phyloP scores from a whole-genome alignment of 805 yeast species.

The Lachancea cidri region DNA sequence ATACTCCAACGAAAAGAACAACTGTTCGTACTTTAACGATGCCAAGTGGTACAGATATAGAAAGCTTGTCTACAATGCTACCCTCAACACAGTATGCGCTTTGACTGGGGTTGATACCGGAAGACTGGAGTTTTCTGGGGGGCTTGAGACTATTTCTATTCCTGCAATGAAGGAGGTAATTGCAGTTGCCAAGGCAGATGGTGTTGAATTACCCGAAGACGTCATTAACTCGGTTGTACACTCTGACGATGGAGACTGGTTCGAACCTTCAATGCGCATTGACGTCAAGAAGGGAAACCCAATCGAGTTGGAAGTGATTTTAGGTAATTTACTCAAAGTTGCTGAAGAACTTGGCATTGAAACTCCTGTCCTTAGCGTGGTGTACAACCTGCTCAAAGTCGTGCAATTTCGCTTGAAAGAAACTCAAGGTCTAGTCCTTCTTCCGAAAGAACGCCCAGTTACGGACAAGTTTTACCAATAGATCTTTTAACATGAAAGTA shows the following conservation, averaged over 20 bases:
- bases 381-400: conserved; percentile 55
- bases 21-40: conserved; percentile 37
- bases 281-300: conserved; percentile 60
- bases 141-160: conserved; percentile 34
- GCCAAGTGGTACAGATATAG: conserved; percentile 53
- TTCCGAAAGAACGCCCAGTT: conserved; percentile 40
- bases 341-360: conserved; percentile 43
- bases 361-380: conserved; percentile 51
- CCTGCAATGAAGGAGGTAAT: conserved; percentile 69
- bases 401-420: conserved; percentile 61
- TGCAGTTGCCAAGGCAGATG: conserved; percentile 62
- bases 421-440: conserved; percentile 38
- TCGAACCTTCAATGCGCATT: conserved; percentile 66
- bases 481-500: no score
- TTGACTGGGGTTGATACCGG: conserved; percentile 53
- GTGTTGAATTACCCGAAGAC: conserved; percentile 45
- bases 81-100: conserved; percentile 57
- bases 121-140: conserved; percentile 42
- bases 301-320: conserved; percentile 63
- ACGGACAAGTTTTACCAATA: conserved; percentile 2
- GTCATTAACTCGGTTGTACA: conserved; percentile 46
- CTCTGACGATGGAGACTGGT: conserved; percentile 52
- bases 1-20: conserved; percentile 41
- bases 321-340: conserved; percentile 55
- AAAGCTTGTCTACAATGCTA: conserved; percentile 65